A percentile compares a stretch with the other conserved stretches of the same genome.
These are phyloP conservation scores for Echria macrotheca DNA, from an alignment of 495 filamentous ascomycete genomes.

Conservation along the genomic window DNA sequence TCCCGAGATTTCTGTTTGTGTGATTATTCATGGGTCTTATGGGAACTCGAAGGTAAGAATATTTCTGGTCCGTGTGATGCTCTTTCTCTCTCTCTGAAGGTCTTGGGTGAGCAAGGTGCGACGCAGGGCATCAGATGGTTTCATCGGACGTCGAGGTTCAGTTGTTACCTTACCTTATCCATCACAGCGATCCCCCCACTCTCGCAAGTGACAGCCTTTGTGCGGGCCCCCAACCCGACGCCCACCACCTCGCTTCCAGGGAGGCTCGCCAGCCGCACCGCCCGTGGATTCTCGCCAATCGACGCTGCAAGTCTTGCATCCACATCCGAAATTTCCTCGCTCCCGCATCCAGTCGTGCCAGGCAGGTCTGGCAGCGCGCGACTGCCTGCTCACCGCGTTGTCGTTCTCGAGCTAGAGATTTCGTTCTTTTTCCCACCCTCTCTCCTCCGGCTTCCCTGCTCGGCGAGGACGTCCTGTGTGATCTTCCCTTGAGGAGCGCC, in stretches of 20 bases:
- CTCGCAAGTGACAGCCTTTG: too few relatives aligned
- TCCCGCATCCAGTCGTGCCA: background rate
- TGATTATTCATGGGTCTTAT: too few relatives aligned
- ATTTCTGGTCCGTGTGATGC: too few relatives aligned
- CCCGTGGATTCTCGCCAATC: background rate
- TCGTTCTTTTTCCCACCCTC: background rate
- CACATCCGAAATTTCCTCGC: slow-evolving; percentile 3
- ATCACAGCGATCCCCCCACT: background rate
- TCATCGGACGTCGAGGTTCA: too few relatives aligned
- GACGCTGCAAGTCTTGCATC: background rate
- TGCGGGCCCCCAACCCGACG: background rate
- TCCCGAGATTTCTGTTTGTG: too few relatives aligned
- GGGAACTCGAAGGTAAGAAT: too few relatives aligned
- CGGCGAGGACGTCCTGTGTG: background rate
- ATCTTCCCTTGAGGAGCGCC: background rate
- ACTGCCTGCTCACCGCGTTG: background rate
- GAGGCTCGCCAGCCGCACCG: background rate
- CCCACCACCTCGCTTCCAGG: background rate
- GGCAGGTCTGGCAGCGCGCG: background rate
- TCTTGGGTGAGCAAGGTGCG: too few relatives aligned
- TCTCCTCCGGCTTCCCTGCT: background rate
- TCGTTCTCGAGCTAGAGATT: too few relatives aligned
- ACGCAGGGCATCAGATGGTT: too few relatives aligned
- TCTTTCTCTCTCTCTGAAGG: too few relatives aligned
- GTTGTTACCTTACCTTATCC: too few relatives aligned